A percentile compares a stretch with the other conserved stretches of the same genome.
phyloP scores from a whole-genome alignment of 2,329 filamentous ascomycete species.

The Calycina herbarum region DNA sequence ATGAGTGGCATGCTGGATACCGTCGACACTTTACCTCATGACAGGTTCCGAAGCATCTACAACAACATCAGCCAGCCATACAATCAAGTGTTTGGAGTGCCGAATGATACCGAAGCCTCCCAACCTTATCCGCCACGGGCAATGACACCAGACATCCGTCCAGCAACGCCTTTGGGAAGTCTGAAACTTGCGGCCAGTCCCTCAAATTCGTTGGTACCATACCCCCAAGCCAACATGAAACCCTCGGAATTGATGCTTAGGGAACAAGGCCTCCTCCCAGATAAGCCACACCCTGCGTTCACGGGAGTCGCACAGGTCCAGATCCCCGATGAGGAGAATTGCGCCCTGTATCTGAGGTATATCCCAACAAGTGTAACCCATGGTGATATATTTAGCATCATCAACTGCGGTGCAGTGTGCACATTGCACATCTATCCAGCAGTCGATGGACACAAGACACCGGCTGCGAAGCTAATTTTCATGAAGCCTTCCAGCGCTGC shows the following conservation, averaged over 20 bases:
- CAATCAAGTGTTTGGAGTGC: no score
- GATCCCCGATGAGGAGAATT: neutral
- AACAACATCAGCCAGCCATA: no score
- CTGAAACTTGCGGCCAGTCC: no score
- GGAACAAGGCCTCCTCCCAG: neutral
- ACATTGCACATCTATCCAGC: neutral
- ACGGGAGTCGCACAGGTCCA: neutral
- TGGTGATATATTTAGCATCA: neutral
- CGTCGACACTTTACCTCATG: no score
- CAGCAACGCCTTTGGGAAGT: neutral
- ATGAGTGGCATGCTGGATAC: no score
- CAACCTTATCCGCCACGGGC: no score
- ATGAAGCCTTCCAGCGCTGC: neutral
- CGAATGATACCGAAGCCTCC: no score
- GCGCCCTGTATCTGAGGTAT: constrained; percentile 1
- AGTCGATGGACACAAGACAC: neutral
- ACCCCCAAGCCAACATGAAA: neutral
- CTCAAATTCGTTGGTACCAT: no score
- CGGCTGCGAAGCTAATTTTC: neutral
- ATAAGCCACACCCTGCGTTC: neutral
- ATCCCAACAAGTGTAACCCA: neutral
- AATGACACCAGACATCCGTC: no score
- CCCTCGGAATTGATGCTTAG: neutral
- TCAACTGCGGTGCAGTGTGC: neutral
- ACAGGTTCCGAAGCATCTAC: no score